Percentiles rank a stretch among this genome's conserved stretches.
These are phyloP conservation scores for Triticum dicoccoides DNA, from an alignment of 176 grass and related monocot species.

Conservation along the genomic window DNA sequence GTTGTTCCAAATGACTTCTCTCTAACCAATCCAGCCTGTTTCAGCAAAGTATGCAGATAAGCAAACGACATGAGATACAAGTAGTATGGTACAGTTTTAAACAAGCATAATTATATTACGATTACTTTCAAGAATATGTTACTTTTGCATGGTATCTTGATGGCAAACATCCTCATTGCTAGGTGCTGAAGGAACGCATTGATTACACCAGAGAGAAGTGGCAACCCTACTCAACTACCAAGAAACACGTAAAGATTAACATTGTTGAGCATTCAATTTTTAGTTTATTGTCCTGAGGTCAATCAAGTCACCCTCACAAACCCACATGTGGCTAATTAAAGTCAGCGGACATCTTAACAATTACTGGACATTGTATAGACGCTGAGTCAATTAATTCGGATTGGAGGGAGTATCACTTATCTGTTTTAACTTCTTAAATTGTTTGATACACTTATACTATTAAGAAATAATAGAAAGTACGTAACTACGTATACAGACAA, in stretches of 20 bases:
- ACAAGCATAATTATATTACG: neutral
- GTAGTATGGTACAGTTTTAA: neutral
- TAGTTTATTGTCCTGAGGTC: neutral
- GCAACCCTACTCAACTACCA: neutral
- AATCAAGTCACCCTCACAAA: neutral
- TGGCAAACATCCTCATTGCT: neutral
- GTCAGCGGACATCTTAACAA: neutral
- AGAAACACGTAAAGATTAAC: neutral
- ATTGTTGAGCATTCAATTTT: neutral
- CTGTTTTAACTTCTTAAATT: neutral
- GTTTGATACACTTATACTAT: neutral
- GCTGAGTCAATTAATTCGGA: no score
- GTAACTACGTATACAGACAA: neutral
- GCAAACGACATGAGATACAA: neutral
- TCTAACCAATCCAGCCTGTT: conserved; percentile 87
- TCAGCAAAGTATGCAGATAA: conserved; percentile 12
- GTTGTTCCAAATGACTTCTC: conserved; percentile 90
- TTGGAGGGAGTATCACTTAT: neutral
- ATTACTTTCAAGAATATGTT: neutral
- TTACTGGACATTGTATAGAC: neutral
- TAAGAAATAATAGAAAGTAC: neutral
- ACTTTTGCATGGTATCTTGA: neutral
- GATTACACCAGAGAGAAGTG: neutral
- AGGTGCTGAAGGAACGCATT: neutral
- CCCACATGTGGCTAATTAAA: neutral